phyloP scores from a whole-genome alignment of 805 yeast genomes.

The Wickerhamiella dianesei region DNA sequence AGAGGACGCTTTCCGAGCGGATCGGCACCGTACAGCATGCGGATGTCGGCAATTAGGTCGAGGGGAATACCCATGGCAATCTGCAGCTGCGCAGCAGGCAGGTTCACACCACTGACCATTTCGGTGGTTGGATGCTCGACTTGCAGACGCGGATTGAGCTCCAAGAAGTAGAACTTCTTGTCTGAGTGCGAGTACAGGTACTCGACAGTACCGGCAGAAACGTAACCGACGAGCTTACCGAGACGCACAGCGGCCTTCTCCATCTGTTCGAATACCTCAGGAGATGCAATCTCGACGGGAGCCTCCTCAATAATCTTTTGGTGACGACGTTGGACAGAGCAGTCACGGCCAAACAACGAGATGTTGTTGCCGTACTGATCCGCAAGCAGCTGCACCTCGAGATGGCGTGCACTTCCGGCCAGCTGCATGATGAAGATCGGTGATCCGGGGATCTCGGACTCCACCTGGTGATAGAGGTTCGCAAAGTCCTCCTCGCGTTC shows the following conservation, averaged over 20 bases:
- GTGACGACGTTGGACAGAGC: constrained; percentile 99
- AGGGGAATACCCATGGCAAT: constrained; percentile 99
- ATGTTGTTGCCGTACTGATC: constrained; percentile 98
- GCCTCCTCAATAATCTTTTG: constrained; percentile 99
- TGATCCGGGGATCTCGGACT: constrained; percentile 96
- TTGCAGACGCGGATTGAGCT: constrained; percentile 95
- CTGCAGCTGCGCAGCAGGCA: constrained; percentile 97
- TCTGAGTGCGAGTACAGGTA: constrained; percentile 89
- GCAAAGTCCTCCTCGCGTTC: constrained; percentile 68
- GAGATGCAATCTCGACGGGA: constrained; percentile 88
- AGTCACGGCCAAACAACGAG: constrained; percentile 95
- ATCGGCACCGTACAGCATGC: constrained; percentile 87
- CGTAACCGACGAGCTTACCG: constrained; percentile 94
- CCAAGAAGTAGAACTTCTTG: constrained; percentile 89
- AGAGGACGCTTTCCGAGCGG: constrained; percentile 84
- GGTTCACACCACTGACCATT: constrained; percentile 96
- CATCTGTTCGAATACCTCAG: constrained; percentile 77
- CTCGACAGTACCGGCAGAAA: constrained; percentile 98
- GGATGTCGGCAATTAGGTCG: constrained; percentile 85
- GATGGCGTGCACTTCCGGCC: constrained; percentile 95
- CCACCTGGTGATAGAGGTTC: constrained; percentile 77
- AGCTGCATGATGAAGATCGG: constrained; percentile 96
- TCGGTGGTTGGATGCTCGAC: constrained; percentile 99
- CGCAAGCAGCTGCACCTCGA: constrained; percentile 94
- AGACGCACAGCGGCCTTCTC: constrained; percentile 95